phyloP scores from a whole-genome alignment of 2,329 filamentous ascomycete species.

The Scytalidium sp. region DNA sequence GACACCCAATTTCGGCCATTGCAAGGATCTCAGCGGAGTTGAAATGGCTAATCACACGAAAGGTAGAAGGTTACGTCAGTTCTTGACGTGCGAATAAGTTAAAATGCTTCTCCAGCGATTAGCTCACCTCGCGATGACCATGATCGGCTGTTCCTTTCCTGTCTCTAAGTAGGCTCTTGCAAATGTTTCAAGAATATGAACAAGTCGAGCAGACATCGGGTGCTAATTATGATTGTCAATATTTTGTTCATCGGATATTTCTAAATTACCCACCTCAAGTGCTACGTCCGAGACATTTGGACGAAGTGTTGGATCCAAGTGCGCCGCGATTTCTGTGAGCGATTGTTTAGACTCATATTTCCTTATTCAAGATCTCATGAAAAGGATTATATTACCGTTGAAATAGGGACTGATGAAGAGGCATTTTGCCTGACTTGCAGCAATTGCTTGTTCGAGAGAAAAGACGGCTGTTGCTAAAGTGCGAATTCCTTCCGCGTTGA shows the following conservation, averaged over 20 bases:
- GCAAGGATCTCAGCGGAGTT: slow-evolving; percentile 14
- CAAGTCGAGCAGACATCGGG: slow-evolving; percentile 42
- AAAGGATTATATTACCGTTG: slow-evolving; percentile 33
- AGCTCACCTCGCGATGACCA: slow-evolving; percentile 28
- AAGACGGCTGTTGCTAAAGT: slow-evolving; percentile 47
- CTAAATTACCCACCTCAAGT: slow-evolving; percentile 12
- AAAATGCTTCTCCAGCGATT: slow-evolving; percentile 39
- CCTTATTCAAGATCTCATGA: neutral
- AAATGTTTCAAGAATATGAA: slow-evolving; percentile 47
- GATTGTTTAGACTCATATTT: neutral
- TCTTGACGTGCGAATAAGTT: neutral
- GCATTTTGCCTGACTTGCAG: slow-evolving; percentile 44
- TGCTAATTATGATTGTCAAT: too few relatives aligned
- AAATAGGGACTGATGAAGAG: slow-evolving; percentile 49
- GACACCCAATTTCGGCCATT: slow-evolving; percentile 45
- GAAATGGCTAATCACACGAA: slow-evolving; percentile 31
- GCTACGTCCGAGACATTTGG: slow-evolving; percentile 43
- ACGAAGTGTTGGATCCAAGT: slow-evolving; percentile 41
- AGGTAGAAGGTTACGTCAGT: slow-evolving; percentile 33
- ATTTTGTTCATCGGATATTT: neutral
- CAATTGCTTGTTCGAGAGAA: slow-evolving; percentile 45
- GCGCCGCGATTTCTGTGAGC: slow-evolving; percentile 37
- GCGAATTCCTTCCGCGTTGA: slow-evolving; percentile 41
- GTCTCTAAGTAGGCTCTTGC: slow-evolving; percentile 42
- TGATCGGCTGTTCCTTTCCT: slow-evolving; percentile 41